Percentiles rank a stretch among this genome's conserved stretches.
phyloP scores from a whole-genome alignment of 1,284 basidiomycete genomes.

The Ganoderma multipileum region DNA sequence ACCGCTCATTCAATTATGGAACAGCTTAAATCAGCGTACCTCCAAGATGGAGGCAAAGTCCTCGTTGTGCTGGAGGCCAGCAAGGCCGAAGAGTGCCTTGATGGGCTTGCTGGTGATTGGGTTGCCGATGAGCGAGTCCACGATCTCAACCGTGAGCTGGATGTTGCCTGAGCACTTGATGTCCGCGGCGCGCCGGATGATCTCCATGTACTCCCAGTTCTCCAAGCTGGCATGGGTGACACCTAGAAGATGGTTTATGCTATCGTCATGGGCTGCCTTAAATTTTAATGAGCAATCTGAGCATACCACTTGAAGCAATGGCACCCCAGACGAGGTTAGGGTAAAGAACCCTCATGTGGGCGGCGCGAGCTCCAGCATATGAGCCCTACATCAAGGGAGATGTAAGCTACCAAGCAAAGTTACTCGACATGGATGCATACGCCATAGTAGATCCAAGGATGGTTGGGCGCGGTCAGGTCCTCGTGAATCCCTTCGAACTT shows the following conservation, averaged over 20 bases:
- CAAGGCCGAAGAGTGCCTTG: slow-evolving; percentile 80
- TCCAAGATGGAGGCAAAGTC: slow-evolving; percentile 80
- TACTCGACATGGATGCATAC: slow-evolving; percentile 46
- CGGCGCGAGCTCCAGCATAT: slow-evolving; percentile 93
- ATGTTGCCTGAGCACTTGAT: slow-evolving; percentile 75
- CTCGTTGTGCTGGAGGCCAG: slow-evolving; percentile 69
- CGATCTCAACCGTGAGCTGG: slow-evolving; percentile 64
- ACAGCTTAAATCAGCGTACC: slow-evolving; percentile 44
- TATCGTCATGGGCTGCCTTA: background rate
- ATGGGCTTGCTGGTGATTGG: slow-evolving; percentile 53
- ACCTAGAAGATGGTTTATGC: slow-evolving; percentile 45
- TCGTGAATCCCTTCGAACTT: slow-evolving; percentile 77
- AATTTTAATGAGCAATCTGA: too few species aligned
- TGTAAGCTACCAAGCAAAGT: background rate
- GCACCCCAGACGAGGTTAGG: slow-evolving; percentile 91
- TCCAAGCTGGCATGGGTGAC: slow-evolving; percentile 78
- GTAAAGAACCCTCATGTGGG: slow-evolving; percentile 90
- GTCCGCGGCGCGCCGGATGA: slow-evolving; percentile 81
- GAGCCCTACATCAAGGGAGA: slow-evolving; percentile 61
- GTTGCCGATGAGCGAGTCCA: slow-evolving; percentile 67
- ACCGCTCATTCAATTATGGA: background rate
- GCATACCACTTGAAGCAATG: slow-evolving; percentile 84
- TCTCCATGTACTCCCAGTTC: slow-evolving; percentile 89
- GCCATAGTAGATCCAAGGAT: slow-evolving; percentile 96
- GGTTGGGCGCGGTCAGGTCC: slow-evolving; percentile 69